Conservation (phyloP, 2,329 filamentous ascomycete genomes). For the Pseudogymnoascus destructans region DNA sequence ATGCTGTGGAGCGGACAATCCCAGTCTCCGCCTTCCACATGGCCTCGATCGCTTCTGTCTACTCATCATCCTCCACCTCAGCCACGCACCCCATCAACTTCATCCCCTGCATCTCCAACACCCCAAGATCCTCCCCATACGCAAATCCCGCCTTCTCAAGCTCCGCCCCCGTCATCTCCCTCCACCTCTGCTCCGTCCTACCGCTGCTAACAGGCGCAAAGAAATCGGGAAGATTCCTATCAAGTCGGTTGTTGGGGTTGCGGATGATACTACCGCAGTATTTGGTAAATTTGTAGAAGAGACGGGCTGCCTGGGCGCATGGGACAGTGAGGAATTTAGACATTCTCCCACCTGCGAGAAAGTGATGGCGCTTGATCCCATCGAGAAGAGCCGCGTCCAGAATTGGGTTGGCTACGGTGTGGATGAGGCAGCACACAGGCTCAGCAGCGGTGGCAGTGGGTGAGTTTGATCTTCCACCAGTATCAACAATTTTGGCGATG, state of each 20-base stretch:
- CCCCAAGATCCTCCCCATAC: background rate
- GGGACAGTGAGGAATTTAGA: background rate
- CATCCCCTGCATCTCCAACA: background rate
- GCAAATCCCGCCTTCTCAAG: background rate
- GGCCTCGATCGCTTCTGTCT: background rate
- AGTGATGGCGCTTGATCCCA: background rate
- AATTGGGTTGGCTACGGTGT: background rate
- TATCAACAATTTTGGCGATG: background rate
- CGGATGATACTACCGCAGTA: background rate
- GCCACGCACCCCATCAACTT: background rate
- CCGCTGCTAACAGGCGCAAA: background rate
- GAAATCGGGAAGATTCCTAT: background rate
- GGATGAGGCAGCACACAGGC: background rate
- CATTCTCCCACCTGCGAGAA: background rate
- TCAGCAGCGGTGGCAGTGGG: background rate
- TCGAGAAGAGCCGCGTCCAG: background rate
- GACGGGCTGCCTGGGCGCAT: background rate
- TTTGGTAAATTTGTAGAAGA: background rate
- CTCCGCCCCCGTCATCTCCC: background rate
- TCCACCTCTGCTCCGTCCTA: background rate
- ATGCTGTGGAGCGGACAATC: background rate
- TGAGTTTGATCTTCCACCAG: background rate
- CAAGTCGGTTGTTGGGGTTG: background rate
- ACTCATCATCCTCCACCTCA: background rate
- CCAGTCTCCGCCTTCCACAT: background rate